Evolutionary conservation across 768 basidiomycete genomes (phyloP).

Genomic region (Arthromyces matolae): DNA sequence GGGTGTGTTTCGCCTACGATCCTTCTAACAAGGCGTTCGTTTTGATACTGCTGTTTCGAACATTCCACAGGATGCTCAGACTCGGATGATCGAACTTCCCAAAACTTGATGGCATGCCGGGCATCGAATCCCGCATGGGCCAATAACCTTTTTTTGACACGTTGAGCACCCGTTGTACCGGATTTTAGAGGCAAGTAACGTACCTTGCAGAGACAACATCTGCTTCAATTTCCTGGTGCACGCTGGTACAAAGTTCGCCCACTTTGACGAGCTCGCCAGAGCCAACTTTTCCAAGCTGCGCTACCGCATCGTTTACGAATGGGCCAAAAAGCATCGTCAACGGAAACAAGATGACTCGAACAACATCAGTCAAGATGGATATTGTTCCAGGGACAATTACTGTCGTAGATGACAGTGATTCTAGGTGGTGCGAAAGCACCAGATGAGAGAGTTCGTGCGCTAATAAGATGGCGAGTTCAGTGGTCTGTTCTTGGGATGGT

Average conservation of each 20-base stretch:
- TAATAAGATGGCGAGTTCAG: conserved; percentile 85
- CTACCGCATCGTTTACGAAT: conserved; percentile 92
- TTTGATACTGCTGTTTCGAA: conserved; percentile 19
- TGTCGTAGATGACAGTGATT: conserved; percentile 81
- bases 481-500: conserved; percentile 79
- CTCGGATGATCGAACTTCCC: conserved; percentile 58
- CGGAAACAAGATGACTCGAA: conserved; percentile 80
- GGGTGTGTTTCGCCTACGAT: conserved; percentile 67
- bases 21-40: conserved; percentile 31
- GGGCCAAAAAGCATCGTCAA: conserved; percentile 91
- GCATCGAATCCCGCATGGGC: conserved; percentile 92
- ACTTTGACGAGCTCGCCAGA: conserved; percentile 71
- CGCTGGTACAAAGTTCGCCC: conserved; percentile 72
- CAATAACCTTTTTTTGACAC: no score
- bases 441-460: conserved; percentile 95
- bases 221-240: conserved; percentile 88
- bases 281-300: conserved; percentile 72
- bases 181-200: conserved; percentile 19
- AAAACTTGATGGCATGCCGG: conserved; percentile 74
- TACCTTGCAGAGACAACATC: conserved; percentile 85
- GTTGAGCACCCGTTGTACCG: no score
- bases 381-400: conserved; percentile 79
- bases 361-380: conserved; percentile 71
- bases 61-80: conserved; percentile 42
- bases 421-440: conserved; percentile 85